A percentile compares a stretch with the other conserved stretches of the same genome.
phyloP scores from a whole-genome alignment of 23 red algal species.

The Gracilaria gracilis region DNA sequence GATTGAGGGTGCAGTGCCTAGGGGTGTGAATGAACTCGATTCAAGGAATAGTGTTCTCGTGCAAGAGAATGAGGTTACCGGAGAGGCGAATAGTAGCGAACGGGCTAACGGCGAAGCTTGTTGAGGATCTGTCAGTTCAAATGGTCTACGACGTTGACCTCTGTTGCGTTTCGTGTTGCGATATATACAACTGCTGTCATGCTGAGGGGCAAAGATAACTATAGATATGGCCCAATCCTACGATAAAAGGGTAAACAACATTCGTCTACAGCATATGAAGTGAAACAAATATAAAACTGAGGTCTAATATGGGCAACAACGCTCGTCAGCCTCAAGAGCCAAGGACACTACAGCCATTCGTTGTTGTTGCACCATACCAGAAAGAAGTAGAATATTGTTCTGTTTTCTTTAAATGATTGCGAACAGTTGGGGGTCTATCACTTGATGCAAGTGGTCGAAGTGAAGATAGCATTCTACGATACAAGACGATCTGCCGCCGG shows the following conservation, averaged over 20 bases:
- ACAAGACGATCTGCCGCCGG: too few relatives aligned
- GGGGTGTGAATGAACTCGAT: not conserved
- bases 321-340: too few relatives aligned
- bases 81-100: not conserved
- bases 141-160: not conserved
- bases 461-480: too few relatives aligned
- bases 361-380: too few relatives aligned
- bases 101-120: constrained; percentile 9
- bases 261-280: not conserved
- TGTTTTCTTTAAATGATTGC: too few relatives aligned
- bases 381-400: too few relatives aligned
- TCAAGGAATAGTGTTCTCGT: not conserved
- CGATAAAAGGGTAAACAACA: not conserved
- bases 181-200: not conserved
- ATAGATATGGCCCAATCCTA: not conserved
- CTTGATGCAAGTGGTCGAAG: too few relatives aligned
- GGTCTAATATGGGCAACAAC: too few relatives aligned
- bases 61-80: not conserved
- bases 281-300: too few relatives aligned
- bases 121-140: not conserved
- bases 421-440: too few relatives aligned
- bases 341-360: too few relatives aligned
- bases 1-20: too few relatives aligned
- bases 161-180: not conserved
- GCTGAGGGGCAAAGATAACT: not conserved